Conservation (phyloP, 768 basidiomycete genomes). For the Tylopilus felleus region DNA sequence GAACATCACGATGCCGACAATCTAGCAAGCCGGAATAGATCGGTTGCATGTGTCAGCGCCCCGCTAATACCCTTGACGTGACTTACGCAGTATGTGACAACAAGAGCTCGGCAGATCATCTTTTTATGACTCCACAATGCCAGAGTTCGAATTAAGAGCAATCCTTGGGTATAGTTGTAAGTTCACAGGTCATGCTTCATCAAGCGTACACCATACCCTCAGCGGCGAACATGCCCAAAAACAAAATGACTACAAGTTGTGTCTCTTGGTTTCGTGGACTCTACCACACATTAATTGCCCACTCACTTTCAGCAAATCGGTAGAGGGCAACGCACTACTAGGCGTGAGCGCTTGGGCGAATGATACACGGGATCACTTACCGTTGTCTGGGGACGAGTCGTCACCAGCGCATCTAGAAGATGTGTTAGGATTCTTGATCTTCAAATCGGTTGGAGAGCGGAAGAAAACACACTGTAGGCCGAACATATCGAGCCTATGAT, state of each 20-base stretch:
- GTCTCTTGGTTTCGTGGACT: neutral
- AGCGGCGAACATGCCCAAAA: conserved; percentile 4
- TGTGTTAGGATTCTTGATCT: neutral
- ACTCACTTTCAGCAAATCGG: conserved; percentile 7
- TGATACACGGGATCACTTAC: neutral
- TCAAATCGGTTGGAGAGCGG: neutral
- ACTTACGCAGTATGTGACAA: neutral
- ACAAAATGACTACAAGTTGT: neutral
- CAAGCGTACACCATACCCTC: conserved; percentile 4
- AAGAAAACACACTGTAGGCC: conserved; percentile 2
- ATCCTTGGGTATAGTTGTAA: neutral
- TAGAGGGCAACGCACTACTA: conserved; percentile 7
- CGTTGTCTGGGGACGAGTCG: neutral
- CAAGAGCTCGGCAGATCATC: neutral
- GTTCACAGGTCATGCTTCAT: neutral
- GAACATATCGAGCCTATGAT: conserved; percentile 4
- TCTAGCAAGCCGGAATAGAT: neutral
- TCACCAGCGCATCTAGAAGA: neutral
- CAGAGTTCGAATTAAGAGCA: conserved; percentile 12
- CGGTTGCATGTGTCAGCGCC: neutral
- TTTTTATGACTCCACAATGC: conserved; percentile 5
- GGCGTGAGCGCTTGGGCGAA: neutral
- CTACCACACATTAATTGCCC: neutral
- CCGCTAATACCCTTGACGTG: neutral
- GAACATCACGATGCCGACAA: conserved; percentile 1